Base-by-base conservation (phyloP, 306 rosid species). In the Trifolium pratense region DNA sequence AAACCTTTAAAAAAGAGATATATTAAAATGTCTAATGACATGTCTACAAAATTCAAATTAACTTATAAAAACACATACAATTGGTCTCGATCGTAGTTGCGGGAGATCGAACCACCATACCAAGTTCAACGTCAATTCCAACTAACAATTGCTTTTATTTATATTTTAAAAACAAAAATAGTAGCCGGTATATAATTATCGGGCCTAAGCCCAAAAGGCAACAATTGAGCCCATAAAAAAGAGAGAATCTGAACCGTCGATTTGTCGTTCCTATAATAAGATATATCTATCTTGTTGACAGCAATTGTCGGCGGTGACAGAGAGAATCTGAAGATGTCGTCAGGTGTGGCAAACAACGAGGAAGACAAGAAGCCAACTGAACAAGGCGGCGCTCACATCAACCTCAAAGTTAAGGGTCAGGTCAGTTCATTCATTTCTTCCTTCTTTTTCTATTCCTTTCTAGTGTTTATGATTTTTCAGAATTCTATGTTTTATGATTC, bases 381-480 rank as follows among this genome's bases (percentile, higher is more conserved):
- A 51, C 92, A 89, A 72, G 76, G 86, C 0, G 90, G 86, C 0
- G 89, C 81, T 8, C 97, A 89, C 81, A 91, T 91, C 75, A 91
- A 89, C 59, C 97, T 91, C 74, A 91, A 91, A 84, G 95, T 89
- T 60, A 91, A 91, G 84, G 92, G 95, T 1, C 95, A 91, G 97
- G 97, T 91, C 31, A 4, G 83, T 70, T 6, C 15, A n/a, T n/a
- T n/a, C n/a, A 0, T 20, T 39, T 13, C 26, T 64, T 64, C 49
- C 0, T 15, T 79, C 14, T 57, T 75, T 55, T 49, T 6, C 8
- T 32, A 32, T 1, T 6, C 8, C 6, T 43, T 52, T 3, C 23
- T 57, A 1, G 7, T 42, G 45, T 13, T 12, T 17, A 39, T 32
- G 34, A 29, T 37, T 17, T 2, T 9, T 23, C 13, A 9, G 52